A percentile compares a stretch with the other conserved stretches of the same genome.
Evolutionary conservation across 495 filamentous ascomycete genomes (phyloP).

Genomic region (Glonium stellatum): DNA sequence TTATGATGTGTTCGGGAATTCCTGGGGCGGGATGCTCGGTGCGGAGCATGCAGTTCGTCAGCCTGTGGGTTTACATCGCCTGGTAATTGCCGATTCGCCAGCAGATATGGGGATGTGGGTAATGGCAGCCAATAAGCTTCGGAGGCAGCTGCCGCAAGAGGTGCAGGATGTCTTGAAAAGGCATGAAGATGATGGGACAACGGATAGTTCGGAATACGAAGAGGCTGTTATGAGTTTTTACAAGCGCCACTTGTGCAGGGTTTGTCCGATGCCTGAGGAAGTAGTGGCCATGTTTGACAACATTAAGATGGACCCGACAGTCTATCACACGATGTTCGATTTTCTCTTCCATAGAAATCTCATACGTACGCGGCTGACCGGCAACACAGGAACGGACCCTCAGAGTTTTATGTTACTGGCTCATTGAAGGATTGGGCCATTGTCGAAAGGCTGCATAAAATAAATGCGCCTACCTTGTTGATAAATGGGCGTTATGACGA

Average conservation of each 20-base stretch:
- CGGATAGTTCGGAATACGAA: constrained; percentile 43
- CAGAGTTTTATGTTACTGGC: constrained; percentile 43
- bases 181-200: constrained; percentile 35
- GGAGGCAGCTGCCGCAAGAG: constrained; percentile 38
- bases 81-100: constrained; percentile 40
- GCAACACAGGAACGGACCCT: constrained; percentile 41
- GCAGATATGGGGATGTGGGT: constrained; percentile 35
- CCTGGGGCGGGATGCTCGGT: constrained; percentile 49
- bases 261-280: constrained; percentile 36
- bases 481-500: constrained; percentile 48
- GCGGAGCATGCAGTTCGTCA: constrained; percentile 34
- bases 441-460: constrained; percentile 31
- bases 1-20: constrained; percentile 43
- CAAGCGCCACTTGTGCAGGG: constrained; percentile 38
- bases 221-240: constrained; percentile 41
- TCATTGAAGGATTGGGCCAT: constrained; percentile 42
- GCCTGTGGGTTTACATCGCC: constrained; percentile 37
- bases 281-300: constrained; percentile 30
- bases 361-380: constrained; percentile 6
- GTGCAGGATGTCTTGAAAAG: constrained; percentile 38
- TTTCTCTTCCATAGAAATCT: neutral
- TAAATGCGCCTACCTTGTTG: constrained; percentile 40
- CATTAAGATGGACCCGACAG: constrained; percentile 41
- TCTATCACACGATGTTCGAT: constrained; percentile 41
- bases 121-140: constrained; percentile 28